These are phyloP conservation scores for Leptographium procerum DNA, from an alignment of 2,329 filamentous ascomycete species.

Conservation along the genomic window DNA sequence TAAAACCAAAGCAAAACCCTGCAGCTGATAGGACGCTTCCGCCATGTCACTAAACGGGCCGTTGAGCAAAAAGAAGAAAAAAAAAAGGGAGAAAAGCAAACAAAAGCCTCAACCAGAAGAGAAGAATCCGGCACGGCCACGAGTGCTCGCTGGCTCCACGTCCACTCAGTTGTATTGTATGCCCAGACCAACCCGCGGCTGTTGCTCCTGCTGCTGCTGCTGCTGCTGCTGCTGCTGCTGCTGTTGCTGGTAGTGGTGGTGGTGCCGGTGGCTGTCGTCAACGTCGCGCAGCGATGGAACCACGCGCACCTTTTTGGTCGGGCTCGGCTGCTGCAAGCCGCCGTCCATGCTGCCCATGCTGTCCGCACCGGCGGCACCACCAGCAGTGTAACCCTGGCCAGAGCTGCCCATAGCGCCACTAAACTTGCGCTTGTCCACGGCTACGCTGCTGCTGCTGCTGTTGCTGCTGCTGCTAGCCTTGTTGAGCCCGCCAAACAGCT, in stretches of 20 bases:
- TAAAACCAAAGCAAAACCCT: not conserved
- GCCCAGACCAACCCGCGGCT: slow-evolving; percentile 35
- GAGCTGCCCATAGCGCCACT: slow-evolving; percentile 22
- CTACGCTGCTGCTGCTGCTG: not conserved
- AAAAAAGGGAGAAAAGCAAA: not conserved
- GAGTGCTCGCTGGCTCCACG: too few species aligned
- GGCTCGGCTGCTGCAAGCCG: slow-evolving; percentile 32
- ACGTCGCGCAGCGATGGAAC: slow-evolving; percentile 27
- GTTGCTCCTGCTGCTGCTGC: not conserved
- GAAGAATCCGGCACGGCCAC: not conserved
- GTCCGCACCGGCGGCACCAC: slow-evolving; percentile 15
- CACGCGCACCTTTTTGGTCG: slow-evolving; percentile 39
- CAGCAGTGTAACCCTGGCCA: slow-evolving; percentile 16
- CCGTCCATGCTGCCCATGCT: slow-evolving; percentile 22
- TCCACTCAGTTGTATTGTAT: slow-evolving; percentile 20
- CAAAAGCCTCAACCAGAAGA: not conserved
- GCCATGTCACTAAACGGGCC: not conserved
- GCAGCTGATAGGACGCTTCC: not conserved
- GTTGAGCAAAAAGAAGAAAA: not conserved
- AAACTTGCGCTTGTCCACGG: slow-evolving; percentile 40
- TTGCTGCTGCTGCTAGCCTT: slow-evolving; percentile 22
- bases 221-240: slow-evolving; percentile 2
- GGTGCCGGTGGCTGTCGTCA: slow-evolving; percentile 13
- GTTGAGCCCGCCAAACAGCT: slow-evolving; percentile 33
- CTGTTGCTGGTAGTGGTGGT: slow-evolving; percentile 4